These are phyloP conservation scores for Acorus calamus DNA, from an alignment of 106 monocot genomes.

Conservation along the genomic window DNA sequence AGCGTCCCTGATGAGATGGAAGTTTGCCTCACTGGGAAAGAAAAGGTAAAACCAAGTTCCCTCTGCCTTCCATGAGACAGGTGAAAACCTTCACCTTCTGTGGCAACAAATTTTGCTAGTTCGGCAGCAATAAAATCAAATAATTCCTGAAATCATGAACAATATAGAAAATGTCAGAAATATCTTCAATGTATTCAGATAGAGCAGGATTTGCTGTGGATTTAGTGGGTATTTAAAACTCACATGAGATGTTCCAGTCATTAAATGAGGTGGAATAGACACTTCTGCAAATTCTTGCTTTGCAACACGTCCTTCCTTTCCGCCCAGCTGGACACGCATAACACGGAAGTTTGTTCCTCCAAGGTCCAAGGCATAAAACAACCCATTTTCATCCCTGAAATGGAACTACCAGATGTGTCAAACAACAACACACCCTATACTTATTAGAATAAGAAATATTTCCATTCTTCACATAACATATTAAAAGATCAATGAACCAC, in stretches of 20 bases:
- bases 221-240: not conserved
- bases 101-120: conserved; percentile 60
- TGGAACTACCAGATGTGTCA: not conserved
- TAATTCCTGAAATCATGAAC: conserved; percentile 52
- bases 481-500: too few relatives aligned
- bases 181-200: not conserved
- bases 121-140: conserved; percentile 89
- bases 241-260: conserved; percentile 32
- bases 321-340: conserved; percentile 29
- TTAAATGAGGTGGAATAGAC: conserved; percentile 37
- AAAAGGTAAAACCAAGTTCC: conserved; percentile 97
- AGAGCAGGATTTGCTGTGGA: not conserved
- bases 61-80: conserved; percentile 57
- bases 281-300: conserved; percentile 33
- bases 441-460: not conserved
- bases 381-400: conserved; percentile 28
- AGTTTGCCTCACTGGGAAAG: conserved; percentile 88
- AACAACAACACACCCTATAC: not conserved
- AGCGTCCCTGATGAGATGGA: conserved; percentile 83
- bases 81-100: conserved; percentile 60
- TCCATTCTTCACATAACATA: not conserved
- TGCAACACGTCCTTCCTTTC: conserved; percentile 27
- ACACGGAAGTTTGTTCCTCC: conserved; percentile 41
- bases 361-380: conserved; percentile 45
- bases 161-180: not conserved